A percentile compares a stretch with the other conserved stretches of the same genome.
These are phyloP conservation scores for Hygrophila difformis DNA, from an alignment of 257 asterid genomes.

Conservation along the genomic window DNA sequence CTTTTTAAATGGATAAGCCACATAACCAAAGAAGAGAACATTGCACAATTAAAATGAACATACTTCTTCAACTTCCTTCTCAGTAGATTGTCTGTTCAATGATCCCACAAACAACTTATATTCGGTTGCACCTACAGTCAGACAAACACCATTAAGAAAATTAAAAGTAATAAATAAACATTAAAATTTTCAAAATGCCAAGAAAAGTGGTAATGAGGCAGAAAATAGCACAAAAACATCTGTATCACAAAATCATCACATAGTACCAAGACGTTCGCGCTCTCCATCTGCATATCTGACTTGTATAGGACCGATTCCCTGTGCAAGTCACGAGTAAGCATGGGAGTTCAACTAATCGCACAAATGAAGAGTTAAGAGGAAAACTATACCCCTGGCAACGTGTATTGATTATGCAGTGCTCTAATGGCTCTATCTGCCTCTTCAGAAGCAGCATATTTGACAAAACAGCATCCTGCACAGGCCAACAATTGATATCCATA, in stretches of 20 bases:
- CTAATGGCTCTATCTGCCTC: conserved; percentile 96
- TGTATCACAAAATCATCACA: conserved; percentile 7
- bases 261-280: conserved; percentile 92
- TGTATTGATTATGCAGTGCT: conserved; percentile 76
- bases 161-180: not conserved
- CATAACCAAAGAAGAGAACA: not conserved
- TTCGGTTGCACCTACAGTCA: conserved; percentile 70
- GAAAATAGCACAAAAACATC: conserved; percentile 11
- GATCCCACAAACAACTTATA: conserved; percentile 89
- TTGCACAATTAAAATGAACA: too few relatives aligned
- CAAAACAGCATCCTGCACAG: conserved; percentile 96
- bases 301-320: conserved; percentile 93
- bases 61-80: conserved; percentile 93
- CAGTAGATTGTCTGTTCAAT: conserved; percentile 79
- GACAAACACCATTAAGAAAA: conserved; percentile 13
- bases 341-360: conserved; percentile 10
- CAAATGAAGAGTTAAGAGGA: conserved; percentile 15
- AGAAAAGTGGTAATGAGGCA: not conserved
- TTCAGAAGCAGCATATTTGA: conserved; percentile 75
- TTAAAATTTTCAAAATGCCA: not conserved
- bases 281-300: conserved; percentile 99
- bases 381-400: conserved; percentile 75
- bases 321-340: conserved; percentile 22
- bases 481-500: conserved; percentile 30
- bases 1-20: too few relatives aligned